Base-by-base conservation (phyloP, 2,329 filamentous ascomycete species). In the Colletotrichum spinosum region DNA sequence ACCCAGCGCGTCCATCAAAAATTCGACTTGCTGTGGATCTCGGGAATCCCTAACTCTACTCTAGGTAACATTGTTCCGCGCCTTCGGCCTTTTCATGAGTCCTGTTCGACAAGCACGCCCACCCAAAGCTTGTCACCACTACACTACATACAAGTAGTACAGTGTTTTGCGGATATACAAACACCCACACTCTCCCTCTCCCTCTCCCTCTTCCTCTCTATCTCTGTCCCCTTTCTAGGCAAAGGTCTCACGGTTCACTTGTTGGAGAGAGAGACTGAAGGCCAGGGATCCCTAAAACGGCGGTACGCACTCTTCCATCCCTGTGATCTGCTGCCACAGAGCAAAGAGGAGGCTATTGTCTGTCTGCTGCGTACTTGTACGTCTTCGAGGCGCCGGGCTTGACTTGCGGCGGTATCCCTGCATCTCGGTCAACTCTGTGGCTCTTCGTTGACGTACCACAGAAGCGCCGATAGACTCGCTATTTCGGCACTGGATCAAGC, bases 401-500 rank as follows among this genome's bases (percentile, higher is more conserved):
- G 60, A 64, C 60, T 60, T 64, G 60, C 60, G 49, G 60, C 60
- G 55, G 55, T 60, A 64, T 48, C 60, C 60, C 60, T 64, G 55
- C 25, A 44, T 11, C 12, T n/a, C 57, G 42, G 50, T 55, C 41
- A 44, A 65, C 44, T 62, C 25, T 50, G 44, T 51, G 51, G 50
- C 39, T 41, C 50, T 39, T 35, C 33, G 12, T 51, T 15, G 33
- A 34, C 55, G 39, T n/a, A 37, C 42, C 38, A 57, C 44, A 57
- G 39, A 55, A 46, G 44, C 46, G 17, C 59, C 59, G 53, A 62
- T 15, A 62, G 15, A 51, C 35, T 38, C 42, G 49, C 55, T 44
- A 35, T 64, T 49, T 60, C 56, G 56, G 61, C 61, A 51, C 50
- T 55, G 50, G 45, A 60, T 60, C 61, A 65, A 65, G 56, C 61